Base-by-base conservation (phyloP, 352 stramenopile genomes). In the Phytophthora pinifolia region DNA sequence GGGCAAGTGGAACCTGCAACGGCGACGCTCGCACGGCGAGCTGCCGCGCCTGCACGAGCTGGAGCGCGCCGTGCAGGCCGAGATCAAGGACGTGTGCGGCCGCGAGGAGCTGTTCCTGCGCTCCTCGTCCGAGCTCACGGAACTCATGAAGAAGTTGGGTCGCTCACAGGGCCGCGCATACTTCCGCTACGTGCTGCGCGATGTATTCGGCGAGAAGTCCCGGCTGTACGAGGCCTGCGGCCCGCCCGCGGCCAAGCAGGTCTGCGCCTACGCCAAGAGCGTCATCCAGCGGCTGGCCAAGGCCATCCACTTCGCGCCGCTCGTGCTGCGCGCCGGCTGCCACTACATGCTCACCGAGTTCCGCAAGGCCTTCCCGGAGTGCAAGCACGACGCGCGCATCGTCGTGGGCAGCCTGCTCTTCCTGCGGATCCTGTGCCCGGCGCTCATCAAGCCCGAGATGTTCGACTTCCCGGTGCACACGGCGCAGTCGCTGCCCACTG, bases 41-140 rank as follows among this genome's bases (percentile, higher is more conserved):
- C 59, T 91, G n/a, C 81, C 83, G 33, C 65, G 66, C 15, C 60
- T 93, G 35, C 65, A 82, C 39, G 79, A 83, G 38, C 76, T 93
- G 9, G 77, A 89, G 60, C 55, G 72, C 37, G 83, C 83, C 13
- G 80, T 91, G 37, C 68, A 80, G 66, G 70, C 73, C 48, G 83
- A 93, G 61, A 65, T 93, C 22, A 47, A 66, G 42, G 72, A 70
- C 50, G 62, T 85, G 15, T 58, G 72, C 15, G 81, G 81, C 8
- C 74, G 79, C 31, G 81, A 91, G 52, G 78, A 92, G 35, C 65
- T 89, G n/a, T 94, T 94, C 46, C 59, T 94, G 57, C 81, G 83
- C 37, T 79, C 81, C 17, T 88, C 71, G 9, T 91, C 83, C 7
- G 79, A 82, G 44, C 76, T 94, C 25, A 88, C 77, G 50, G 54